Evolutionary conservation across 2,329 filamentous ascomycete species (phyloP).

Genomic region (Cryphonectria parasitica): DNA sequence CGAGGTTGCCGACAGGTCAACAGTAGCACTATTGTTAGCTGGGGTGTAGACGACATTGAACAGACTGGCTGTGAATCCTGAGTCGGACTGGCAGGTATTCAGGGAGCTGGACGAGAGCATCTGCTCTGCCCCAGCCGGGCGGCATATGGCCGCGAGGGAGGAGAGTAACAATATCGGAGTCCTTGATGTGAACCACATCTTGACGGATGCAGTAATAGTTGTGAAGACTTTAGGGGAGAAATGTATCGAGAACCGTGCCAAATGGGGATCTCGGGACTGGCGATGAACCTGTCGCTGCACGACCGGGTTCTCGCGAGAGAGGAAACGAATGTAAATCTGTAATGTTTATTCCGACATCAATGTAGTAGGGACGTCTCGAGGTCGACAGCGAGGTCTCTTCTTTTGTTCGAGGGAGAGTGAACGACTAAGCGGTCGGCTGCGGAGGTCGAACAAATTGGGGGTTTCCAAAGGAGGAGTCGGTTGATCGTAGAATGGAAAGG

Average conservation of each 20-base stretch:
- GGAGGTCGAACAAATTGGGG: slow-evolving; percentile 1
- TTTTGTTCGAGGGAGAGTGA: not conserved
- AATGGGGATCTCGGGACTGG: slow-evolving; percentile 4
- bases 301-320: slow-evolving; percentile 21
- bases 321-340: slow-evolving; percentile 8
- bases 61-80: slow-evolving; percentile 82
- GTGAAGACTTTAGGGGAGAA: slow-evolving; percentile 8
- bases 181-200: slow-evolving; percentile 52
- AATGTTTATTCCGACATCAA: slow-evolving; percentile 26
- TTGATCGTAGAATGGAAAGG: slow-evolving; percentile 15
- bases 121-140: slow-evolving; percentile 61
- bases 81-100: slow-evolving; percentile 82
- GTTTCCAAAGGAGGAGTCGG: slow-evolving; percentile 11
- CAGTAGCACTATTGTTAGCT: slow-evolving; percentile 70
- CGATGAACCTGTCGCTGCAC: slow-evolving; percentile 18
- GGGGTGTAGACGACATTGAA: slow-evolving; percentile 86
- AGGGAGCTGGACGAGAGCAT: slow-evolving; percentile 82
- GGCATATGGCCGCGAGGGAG: slow-evolving; percentile 47
- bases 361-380: slow-evolving; percentile 11
- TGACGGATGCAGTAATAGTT: slow-evolving; percentile 31
- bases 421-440: slow-evolving; percentile 11
- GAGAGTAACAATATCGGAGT: slow-evolving; percentile 51
- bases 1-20: slow-evolving; percentile 81
- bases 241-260: slow-evolving; percentile 16
- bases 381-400: slow-evolving; percentile 7